phyloP scores from a whole-genome alignment of 306 rosid genomes.

The Amphicarpaea edgeworthii region DNA sequence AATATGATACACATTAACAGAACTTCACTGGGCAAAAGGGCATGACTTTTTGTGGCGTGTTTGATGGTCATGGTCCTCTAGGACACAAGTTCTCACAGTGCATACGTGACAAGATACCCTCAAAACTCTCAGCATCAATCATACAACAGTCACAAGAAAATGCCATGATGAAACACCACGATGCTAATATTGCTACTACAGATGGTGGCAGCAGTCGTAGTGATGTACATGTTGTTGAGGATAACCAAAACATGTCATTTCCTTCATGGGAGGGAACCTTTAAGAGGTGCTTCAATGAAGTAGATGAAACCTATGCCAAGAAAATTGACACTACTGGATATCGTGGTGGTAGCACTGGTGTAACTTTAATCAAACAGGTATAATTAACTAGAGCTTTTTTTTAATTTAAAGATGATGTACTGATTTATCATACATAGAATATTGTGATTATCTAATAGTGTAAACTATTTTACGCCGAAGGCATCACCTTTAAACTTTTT shows the following conservation, averaged over 20 bases:
- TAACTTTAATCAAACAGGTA: constrained; percentile 82
- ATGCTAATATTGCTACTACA: neutral
- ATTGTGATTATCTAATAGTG: too few relatives aligned
- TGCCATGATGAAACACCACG: constrained; percentile 1
- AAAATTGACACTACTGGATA: constrained; percentile 58
- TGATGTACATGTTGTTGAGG: neutral
- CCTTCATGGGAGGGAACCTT: constrained; percentile 73
- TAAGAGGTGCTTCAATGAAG: constrained; percentile 59
- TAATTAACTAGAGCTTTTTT: constrained; percentile 1
- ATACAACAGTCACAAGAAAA: constrained; percentile 54
- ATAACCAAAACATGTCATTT: constrained; percentile 44
- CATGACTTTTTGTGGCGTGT: constrained; percentile 79
- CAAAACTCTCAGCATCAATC: constrained; percentile 66
- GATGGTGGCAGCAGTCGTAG: neutral
- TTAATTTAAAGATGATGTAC: too few relatives aligned
- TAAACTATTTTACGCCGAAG: too few relatives aligned
- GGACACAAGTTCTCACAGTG: constrained; percentile 72
- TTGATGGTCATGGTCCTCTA: constrained; percentile 93
- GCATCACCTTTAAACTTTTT: too few relatives aligned
- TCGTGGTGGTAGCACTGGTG: constrained; percentile 81
- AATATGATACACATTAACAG: constrained; percentile 42
- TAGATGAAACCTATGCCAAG: constrained; percentile 62
- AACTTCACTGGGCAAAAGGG: constrained; percentile 64
- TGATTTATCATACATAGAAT: too few relatives aligned
- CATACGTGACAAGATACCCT: constrained; percentile 74